phyloP scores from a whole-genome alignment of 2,329 filamentous ascomycete species.

The Aspergillus versicolor region DNA sequence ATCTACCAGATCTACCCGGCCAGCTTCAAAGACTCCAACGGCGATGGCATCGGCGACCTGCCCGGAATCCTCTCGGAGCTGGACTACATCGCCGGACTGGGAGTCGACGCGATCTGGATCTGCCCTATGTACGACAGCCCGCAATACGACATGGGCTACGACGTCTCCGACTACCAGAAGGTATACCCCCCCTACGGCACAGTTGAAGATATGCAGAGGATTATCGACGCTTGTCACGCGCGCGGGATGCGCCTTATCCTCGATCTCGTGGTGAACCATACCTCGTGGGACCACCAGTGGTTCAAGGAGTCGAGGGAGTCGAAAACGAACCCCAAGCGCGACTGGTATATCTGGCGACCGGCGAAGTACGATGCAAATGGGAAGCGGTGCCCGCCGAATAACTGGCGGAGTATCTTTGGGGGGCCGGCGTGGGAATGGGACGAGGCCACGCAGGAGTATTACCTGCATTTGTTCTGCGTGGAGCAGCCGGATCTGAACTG shows the following conservation, averaged over 20 bases:
- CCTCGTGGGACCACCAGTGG: constrained; percentile 69
- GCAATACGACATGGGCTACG: constrained; percentile 55
- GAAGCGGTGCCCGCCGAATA: constrained; percentile 67
- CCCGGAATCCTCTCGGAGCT: constrained; percentile 63
- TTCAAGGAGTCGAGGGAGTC: constrained; percentile 65
- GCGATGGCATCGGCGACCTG: constrained; percentile 62
- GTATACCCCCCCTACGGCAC: constrained; percentile 64
- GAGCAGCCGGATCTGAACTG: constrained; percentile 83
- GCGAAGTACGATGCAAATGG: constrained; percentile 56
- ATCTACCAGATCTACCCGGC: constrained; percentile 55
- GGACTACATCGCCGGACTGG: constrained; percentile 62
- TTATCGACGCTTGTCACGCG: constrained; percentile 59
- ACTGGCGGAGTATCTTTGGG: constrained; percentile 54
- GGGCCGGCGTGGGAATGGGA: constrained; percentile 59
- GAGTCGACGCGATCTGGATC: constrained; percentile 60
- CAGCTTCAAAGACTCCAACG: constrained; percentile 52
- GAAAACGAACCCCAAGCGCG: constrained; percentile 51
- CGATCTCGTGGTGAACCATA: constrained; percentile 77
- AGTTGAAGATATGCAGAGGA: constrained; percentile 60
- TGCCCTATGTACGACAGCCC: constrained; percentile 50
- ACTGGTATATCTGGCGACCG: constrained; percentile 62
- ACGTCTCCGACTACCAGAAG: constrained; percentile 61
- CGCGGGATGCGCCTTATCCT: constrained; percentile 69
- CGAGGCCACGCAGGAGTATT: constrained; percentile 70
- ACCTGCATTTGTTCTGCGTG: constrained; percentile 70